Base-by-base conservation (phyloP, 148 eudicot genomes). In the Dysphania ambrosioides region DNA sequence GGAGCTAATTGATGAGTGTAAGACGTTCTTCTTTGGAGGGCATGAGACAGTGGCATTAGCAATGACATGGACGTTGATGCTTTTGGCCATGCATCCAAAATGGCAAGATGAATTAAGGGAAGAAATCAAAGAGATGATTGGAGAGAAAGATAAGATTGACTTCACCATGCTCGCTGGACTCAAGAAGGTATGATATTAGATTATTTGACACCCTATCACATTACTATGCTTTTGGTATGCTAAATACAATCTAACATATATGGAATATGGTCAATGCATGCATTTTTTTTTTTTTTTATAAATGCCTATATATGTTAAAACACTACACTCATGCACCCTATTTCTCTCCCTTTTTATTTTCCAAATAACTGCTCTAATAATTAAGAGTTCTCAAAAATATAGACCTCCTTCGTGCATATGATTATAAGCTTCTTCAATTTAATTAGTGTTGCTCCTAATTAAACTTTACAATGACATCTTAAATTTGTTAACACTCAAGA, bases 11-110 rank as follows among this genome's bases (percentile, higher is more conserved):
- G 99, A 96, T 51, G 99, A 96, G 68, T 91, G 97, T 82, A 93
- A 93, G 77, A 93, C 98, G 0, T 93, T 93, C 72, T 93, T 91
- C 78, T 93, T 93, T 31, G 98, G 86, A 6, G 98, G 97, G 41
- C 91, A 88, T 44, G 98, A 93, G 75, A 93, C 97, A 16, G 88
- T 93, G 8, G 97, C 97, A 30, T 67, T 93, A 59, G 84, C 90
- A 8, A 82, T 93, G 77, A 79, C 95, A 41, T 93, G 98, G 98
- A 89, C 90, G 7, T 70, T 93, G 76, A 77, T 93, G 77, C 78
- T 91, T 12, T 74, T 93, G 78, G 90, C 88, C 0, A 58, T 81
- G 79, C 85, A 93, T 68, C 86, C 88, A 4, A 86, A 83, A 68
- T 93, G 98, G 98, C 98, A 93, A 71, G 79, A 84, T 18, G 79